phyloP scores from a whole-genome alignment of 2,329 filamentous ascomycete species.

The Fusarium pininemorale region DNA sequence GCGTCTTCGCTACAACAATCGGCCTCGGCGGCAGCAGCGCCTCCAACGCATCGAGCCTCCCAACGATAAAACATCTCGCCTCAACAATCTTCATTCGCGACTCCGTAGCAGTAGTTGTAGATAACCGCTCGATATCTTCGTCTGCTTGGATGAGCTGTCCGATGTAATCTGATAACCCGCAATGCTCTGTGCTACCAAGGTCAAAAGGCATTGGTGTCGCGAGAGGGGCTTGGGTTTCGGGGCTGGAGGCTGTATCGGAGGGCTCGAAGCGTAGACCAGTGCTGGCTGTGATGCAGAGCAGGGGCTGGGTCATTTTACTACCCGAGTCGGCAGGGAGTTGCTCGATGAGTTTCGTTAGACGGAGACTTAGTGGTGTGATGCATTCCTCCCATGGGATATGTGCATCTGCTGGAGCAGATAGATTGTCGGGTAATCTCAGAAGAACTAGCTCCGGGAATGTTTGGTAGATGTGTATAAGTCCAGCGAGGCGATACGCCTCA shows the following conservation, averaged over 20 bases:
- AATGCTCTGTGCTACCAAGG: conserved; percentile 8
- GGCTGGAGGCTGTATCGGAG: rapidly evolving
- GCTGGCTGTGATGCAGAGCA: conserved; percentile 48
- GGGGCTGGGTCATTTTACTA: conserved; percentile 48
- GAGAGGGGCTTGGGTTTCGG: not conserved
- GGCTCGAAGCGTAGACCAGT: conserved; percentile 42
- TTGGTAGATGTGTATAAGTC: conserved; percentile 52
- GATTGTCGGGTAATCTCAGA: conserved; percentile 39
- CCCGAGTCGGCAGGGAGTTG: conserved; percentile 46
- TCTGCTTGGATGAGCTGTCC: conserved; percentile 19
- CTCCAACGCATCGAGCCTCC: conserved; percentile 17
- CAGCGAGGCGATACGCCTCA: conserved; percentile 50
- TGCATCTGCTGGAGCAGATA: not conserved
- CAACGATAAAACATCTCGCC: conserved; percentile 15
- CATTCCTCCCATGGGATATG: conserved; percentile 46
- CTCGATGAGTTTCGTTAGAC: conserved; percentile 43
- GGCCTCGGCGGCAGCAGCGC: conserved; percentile 19
- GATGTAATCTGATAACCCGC: conserved; percentile 26
- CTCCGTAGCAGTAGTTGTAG: not conserved
- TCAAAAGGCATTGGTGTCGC: not conserved
- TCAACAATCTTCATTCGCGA: conserved; percentile 15
- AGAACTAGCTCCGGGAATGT: conserved; percentile 49
- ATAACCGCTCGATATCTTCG: conserved; percentile 15
- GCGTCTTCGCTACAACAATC: conserved; percentile 19
- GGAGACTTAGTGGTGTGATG: conserved; percentile 44